A percentile compares a stretch with the other conserved stretches of the same genome.
phyloP scores from a whole-genome alignment of 2,329 filamentous ascomycete genomes.

The Aspergillus chevalieri region DNA sequence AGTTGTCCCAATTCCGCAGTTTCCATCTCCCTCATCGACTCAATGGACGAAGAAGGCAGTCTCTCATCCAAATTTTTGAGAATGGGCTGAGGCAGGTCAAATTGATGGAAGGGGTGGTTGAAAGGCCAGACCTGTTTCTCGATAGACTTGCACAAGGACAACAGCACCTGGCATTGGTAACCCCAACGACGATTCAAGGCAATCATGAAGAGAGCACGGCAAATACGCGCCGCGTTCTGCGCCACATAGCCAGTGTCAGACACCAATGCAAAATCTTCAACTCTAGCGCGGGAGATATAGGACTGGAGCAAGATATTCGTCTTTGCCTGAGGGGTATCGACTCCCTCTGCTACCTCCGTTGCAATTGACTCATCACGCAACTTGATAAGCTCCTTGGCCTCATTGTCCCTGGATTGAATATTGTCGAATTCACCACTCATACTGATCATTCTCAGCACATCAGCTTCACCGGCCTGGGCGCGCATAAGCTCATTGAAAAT shows the following conservation, averaged over 20 bases:
- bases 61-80: constrained; percentile 81
- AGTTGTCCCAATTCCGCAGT: constrained; percentile 79
- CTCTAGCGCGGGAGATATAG: constrained; percentile 79
- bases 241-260: constrained; percentile 94
- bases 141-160: constrained; percentile 93
- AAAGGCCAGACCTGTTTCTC: constrained; percentile 95
- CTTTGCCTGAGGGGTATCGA: constrained; percentile 70
- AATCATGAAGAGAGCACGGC: constrained; percentile 93
- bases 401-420: constrained; percentile 83
- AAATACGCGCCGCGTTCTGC: constrained; percentile 92
- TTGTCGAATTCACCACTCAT: constrained; percentile 98
- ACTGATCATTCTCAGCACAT: constrained; percentile 91
- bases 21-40: constrained; percentile 88
- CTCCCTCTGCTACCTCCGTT: constrained; percentile 68
- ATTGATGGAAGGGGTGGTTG: constrained; percentile 90
- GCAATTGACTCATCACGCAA: constrained; percentile 66
- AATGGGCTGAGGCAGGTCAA: constrained; percentile 79
- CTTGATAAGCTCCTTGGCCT: constrained; percentile 76
- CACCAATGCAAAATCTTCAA: constrained; percentile 87
- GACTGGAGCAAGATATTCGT: constrained; percentile 93
- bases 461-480: constrained; percentile 76
- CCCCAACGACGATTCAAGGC: constrained; percentile 93
- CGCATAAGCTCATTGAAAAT: constrained; percentile 96
- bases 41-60: constrained; percentile 65
- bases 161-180: constrained; percentile 82